A percentile compares a stretch with the other conserved stretches of the same genome.
Evolutionary conservation across 1,284 basidiomycete genomes (phyloP).

Genomic region (Fomitopsis pinicola): DNA sequence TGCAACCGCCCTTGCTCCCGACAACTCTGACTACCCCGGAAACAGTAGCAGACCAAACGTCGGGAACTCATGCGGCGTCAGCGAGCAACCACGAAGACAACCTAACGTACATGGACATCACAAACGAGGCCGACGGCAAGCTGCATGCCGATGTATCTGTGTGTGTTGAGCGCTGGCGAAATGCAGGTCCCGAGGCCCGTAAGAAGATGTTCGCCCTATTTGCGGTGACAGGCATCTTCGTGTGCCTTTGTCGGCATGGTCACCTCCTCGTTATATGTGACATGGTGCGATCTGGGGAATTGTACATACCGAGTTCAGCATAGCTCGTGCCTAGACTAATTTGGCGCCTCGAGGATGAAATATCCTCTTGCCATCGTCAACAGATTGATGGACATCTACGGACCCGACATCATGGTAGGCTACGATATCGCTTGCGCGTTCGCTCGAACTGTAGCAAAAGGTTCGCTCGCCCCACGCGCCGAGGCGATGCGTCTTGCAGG

Average conservation of each 20-base stretch:
- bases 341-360: constrained; percentile 23
- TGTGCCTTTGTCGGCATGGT: constrained; percentile 11
- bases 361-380: constrained; percentile 29
- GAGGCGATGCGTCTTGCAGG: neutral
- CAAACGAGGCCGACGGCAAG: neutral
- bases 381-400: constrained; percentile 21
- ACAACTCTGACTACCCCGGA: too few relatives aligned
- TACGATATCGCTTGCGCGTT: constrained; percentile 36
- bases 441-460: constrained; percentile 19
- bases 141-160: neutral
- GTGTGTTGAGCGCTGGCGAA: constrained; percentile 15
- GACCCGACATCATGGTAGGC: constrained; percentile 17
- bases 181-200: constrained; percentile 17
- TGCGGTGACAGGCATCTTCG: constrained; percentile 31
- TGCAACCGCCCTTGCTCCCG: too few relatives aligned
- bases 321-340: neutral
- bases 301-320: constrained; percentile 19
- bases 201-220: constrained; percentile 30
- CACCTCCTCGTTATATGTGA: constrained; percentile 28
- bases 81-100: too few relatives aligned
- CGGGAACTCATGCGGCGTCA: too few relatives aligned
- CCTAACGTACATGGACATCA: neutral
- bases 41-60: too few relatives aligned
- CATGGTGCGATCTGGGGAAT: constrained; percentile 33
- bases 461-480: constrained; percentile 17